A percentile compares a stretch with the other conserved stretches of the same genome.
Evolutionary conservation across 768 basidiomycete genomes (phyloP).

Genomic region (Suillus subluteus): DNA sequence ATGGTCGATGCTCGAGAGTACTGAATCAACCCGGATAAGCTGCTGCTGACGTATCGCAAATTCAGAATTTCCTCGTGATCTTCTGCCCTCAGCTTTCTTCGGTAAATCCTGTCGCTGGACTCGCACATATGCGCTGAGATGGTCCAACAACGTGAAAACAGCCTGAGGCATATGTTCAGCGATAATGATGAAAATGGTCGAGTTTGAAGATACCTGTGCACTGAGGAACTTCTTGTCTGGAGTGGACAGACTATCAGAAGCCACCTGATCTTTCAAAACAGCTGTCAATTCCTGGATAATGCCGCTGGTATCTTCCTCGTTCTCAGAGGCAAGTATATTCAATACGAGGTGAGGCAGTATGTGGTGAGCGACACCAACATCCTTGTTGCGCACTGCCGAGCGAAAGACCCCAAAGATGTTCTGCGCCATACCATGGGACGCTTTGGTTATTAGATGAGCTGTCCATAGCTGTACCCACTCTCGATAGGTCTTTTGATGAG

Average conservation of each 20-base stretch:
- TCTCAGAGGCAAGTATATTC: conserved; percentile 79
- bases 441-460: conserved; percentile 71
- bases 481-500: conserved; percentile 76
- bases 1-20: conserved; percentile 82
- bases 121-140: conserved; percentile 89
- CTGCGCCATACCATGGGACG: conserved; percentile 58
- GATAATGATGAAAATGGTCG: background rate
- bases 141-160: conserved; percentile 93
- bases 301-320: conserved; percentile 58
- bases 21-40: conserved; percentile 74
- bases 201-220: conserved; percentile 72
- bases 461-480: conserved; percentile 97
- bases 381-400: conserved; percentile 79
- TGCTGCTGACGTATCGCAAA: conserved; percentile 54
- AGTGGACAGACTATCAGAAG: conserved; percentile 55
- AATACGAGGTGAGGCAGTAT: conserved; percentile 91
- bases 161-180: conserved; percentile 53
- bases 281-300: conserved; percentile 78
- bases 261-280: conserved; percentile 88
- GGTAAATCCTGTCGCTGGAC: conserved; percentile 66
- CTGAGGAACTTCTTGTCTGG: conserved; percentile 86
- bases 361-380: conserved; percentile 92
- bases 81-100: conserved; percentile 52
- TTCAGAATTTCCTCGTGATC: conserved; percentile 43
- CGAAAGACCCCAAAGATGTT: conserved; percentile 80